Conservation (phyloP, 768 basidiomycete species). For the Leccinum barrowsii region DNA sequence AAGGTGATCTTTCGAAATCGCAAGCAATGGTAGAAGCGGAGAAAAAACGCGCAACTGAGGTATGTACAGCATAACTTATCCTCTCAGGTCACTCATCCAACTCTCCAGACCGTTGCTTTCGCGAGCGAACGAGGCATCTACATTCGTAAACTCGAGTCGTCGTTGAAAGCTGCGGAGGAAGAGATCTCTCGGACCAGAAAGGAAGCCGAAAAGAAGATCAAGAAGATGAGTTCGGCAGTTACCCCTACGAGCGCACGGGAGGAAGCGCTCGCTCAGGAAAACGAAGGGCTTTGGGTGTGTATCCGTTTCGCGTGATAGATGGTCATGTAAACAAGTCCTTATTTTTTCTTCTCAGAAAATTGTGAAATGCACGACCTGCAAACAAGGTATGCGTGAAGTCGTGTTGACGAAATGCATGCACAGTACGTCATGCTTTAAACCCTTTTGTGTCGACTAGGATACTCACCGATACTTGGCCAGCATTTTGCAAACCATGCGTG, state of each 20-base stretch:
- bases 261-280: conserved; percentile 43
- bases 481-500: conserved; percentile 82
- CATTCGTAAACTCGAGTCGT: conserved; percentile 21
- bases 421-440: conserved; percentile 49
- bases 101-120: conserved; percentile 25
- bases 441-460: no score
- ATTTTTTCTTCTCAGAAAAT: conserved; percentile 48
- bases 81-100: neutral
- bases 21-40: conserved; percentile 37
- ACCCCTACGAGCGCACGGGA: conserved; percentile 30
- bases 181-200: conserved; percentile 43
- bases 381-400: conserved; percentile 68
- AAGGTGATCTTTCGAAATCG: conserved; percentile 33
- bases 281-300: conserved; percentile 59
- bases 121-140: conserved; percentile 31
- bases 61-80: conserved; percentile 24
- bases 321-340: neutral
- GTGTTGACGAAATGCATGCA: conserved; percentile 90
- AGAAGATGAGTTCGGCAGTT: conserved; percentile 35
- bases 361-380: conserved; percentile 88
- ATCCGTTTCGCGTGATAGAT: neutral
- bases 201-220: conserved; percentile 53
- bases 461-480: conserved; percentile 34
- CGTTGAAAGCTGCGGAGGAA: conserved; percentile 38
- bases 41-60: conserved; percentile 38